Evolutionary conservation across 2,329 filamentous ascomycete species (phyloP).

Genomic region (Colletotrichum sp.): DNA sequence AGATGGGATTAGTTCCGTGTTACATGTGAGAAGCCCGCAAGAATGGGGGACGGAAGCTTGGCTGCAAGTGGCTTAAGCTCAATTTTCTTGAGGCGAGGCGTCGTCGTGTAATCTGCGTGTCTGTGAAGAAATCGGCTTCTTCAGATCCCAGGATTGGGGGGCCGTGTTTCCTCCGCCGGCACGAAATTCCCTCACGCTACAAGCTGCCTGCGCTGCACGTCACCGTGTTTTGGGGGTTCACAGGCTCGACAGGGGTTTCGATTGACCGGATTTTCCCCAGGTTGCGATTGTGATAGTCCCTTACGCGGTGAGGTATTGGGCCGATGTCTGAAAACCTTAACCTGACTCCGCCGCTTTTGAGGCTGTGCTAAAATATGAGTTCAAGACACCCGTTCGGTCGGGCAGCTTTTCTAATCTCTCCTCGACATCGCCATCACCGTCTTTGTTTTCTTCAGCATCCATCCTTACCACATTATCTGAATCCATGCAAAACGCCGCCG

Average conservation of each 20-base stretch:
- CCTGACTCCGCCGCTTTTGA: not conserved
- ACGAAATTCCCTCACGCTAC: not conserved
- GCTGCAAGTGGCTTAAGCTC: not conserved
- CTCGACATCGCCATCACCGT: not conserved
- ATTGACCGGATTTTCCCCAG: not conserved
- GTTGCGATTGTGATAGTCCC: not conserved
- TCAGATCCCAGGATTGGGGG: not conserved
- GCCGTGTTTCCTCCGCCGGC: not conserved
- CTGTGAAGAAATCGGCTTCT: not conserved
- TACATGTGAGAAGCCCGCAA: slow-evolving; percentile 5
- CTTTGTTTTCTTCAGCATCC: not conserved
- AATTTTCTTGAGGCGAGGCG: not conserved
- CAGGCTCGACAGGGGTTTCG: not conserved
- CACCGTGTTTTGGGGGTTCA: not conserved
- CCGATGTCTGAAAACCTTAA: not conserved
- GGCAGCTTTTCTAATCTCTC: not conserved
- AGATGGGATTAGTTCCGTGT: not conserved
- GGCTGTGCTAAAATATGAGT: not conserved
- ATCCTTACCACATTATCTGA: not conserved
- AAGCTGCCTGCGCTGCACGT: not conserved
- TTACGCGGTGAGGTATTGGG: not conserved
- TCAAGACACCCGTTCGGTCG: not conserved
- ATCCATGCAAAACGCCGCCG: not conserved
- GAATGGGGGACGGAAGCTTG: not conserved
- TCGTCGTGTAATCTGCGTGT: not conserved